Evolutionary conservation across 1,284 basidiomycete species (phyloP), one percentile per base, ranked within the genome.

Genomic region (Moesziomyces aphidis): DNA sequence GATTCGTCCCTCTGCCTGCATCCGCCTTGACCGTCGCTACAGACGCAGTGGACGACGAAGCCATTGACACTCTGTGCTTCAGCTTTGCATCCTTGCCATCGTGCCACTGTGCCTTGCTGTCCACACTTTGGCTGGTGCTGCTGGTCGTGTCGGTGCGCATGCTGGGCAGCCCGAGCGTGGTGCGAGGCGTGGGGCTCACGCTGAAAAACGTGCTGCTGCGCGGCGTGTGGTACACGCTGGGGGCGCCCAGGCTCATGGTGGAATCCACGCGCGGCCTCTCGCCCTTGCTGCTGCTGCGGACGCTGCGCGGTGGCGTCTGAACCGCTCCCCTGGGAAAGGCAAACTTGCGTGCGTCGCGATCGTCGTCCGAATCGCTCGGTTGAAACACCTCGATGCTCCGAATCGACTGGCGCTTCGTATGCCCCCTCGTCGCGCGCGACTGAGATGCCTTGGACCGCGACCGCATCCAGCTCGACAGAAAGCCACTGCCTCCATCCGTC

Each of bases 201-300:
- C 65, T 60, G 53, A 79, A 65, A 43, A 76, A 57, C 10, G 71
- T 73, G 45, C 77, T 79, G 50, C 76, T 71, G 5, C 77, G 34
- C 17, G 78, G 76, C 26, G 79, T 79, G 39, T 81, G 76, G 46
- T 81, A 81, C 5, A 81, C 61, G 21, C 52, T 62, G 3, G 74
- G 64, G 5, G 78, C 73, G 28, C 53, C 60, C 11, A 70, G 21
- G 42, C 63, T 67, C 48, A 71, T 28, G 3, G 63, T 75, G 23
- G 73, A 75, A 43, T 75, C 73, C 7, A 68, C 67, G 0, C 70
- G 7, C 52, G 61, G 70, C 8, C 70, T 24, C 3, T 58, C 61
- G 26, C n/a, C n/a, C 49, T 34, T 39, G 36, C 57, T 23, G 23
- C 26, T 28, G n/a, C 31, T 50, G 9, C 28, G 24, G 4, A 34